These are phyloP conservation scores for Vitis hybrid DNA, from an alignment of 177 flowering plant genomes.

Conservation along the genomic window DNA sequence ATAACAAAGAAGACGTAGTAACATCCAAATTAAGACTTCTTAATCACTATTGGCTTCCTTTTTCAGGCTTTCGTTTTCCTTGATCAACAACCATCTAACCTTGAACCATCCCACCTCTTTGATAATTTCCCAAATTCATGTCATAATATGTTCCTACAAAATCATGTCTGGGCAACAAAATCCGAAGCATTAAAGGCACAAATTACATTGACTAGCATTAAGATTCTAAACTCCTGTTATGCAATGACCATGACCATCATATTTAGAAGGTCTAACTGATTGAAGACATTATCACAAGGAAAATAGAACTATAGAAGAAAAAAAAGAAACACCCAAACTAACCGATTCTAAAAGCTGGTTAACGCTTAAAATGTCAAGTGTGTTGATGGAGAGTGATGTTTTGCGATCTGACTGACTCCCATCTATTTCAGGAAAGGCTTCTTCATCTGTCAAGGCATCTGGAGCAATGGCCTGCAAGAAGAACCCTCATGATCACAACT, in stretches of 20 bases:
- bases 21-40: too few relatives aligned
- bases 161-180: too few relatives aligned
- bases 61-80: too few relatives aligned
- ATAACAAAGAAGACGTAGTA: too few relatives aligned
- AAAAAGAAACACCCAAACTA: conserved; percentile 11
- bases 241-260: not conserved
- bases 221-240: not conserved
- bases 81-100: too few relatives aligned
- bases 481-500: conserved; percentile 1
- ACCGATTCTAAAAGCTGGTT: conserved; percentile 85
- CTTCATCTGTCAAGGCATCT: conserved; percentile 59
- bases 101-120: too few relatives aligned
- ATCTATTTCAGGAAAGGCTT: conserved; percentile 49
- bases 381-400: conserved; percentile 49
- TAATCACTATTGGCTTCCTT: too few relatives aligned
- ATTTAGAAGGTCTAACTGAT: too few relatives aligned
- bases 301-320: too few relatives aligned
- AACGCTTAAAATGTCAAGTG: conserved; percentile 66
- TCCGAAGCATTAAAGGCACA: not conserved
- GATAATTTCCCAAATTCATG: too few relatives aligned
- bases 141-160: too few relatives aligned
- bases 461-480: conserved; percentile 47
- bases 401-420: conserved; percentile 72
- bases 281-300: not conserved
- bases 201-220: not conserved